Percentiles rank a stretch among this genome's conserved stretches.
Conservation (phyloP, 257 asterid genomes). For the Lycium ferocissimum region DNA sequence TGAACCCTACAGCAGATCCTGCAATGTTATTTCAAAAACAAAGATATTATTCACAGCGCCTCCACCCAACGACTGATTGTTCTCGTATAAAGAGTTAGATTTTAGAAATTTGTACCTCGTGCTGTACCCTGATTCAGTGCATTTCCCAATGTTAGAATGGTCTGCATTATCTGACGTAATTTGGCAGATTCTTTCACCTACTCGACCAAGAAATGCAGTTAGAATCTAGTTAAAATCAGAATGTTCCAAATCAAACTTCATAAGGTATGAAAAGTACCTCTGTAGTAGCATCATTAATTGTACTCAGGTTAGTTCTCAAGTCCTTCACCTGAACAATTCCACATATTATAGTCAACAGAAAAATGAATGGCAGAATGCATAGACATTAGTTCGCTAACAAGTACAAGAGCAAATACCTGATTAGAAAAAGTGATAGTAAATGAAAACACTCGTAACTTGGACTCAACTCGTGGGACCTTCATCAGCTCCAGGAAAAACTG, state of each 20-base stretch:
- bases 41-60: constrained; percentile 26
- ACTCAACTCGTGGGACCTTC: constrained; percentile 98
- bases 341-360: constrained; percentile 36
- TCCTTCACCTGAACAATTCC: constrained; percentile 74
- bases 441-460: constrained; percentile 97
- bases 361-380: constrained; percentile 13
- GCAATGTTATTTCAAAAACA: constrained; percentile 37
- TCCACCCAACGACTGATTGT: background rate
- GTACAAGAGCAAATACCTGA: constrained; percentile 65
- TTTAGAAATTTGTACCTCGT: constrained; percentile 64
- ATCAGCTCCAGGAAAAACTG: constrained; percentile 96
- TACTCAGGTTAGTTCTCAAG: constrained; percentile 71
- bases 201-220: constrained; percentile 34
- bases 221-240: constrained; percentile 37
- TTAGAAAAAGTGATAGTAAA: constrained; percentile 82
- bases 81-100: constrained; percentile 12
- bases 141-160: constrained; percentile 94
- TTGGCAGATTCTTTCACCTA: constrained; percentile 90
- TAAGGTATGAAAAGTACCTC: constrained; percentile 62
- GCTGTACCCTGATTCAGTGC: constrained; percentile 99
- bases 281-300: constrained; percentile 77
- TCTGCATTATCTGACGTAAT: constrained; percentile 95
- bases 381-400: constrained; percentile 1
- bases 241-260: constrained; percentile 33
- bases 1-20: constrained; percentile 99